A percentile compares a stretch with the other conserved stretches of the same genome.
Conservation (phyloP, 2,329 filamentous ascomycete species). For the Hypoxylon sp. region DNA sequence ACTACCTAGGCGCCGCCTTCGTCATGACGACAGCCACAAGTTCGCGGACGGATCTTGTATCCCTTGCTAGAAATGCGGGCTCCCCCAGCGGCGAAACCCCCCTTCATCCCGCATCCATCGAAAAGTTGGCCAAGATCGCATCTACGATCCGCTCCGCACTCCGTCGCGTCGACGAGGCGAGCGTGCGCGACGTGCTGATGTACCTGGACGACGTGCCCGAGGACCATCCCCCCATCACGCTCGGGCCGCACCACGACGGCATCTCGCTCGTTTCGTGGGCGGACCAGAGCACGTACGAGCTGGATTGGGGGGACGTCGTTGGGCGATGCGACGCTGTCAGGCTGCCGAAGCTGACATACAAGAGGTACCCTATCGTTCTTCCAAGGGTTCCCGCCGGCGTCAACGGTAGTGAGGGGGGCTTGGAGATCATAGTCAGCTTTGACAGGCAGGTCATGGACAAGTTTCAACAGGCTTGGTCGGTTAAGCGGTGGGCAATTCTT, state of each 20-base stretch:
- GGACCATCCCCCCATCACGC: conserved; percentile 16
- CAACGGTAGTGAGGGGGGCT: conserved; percentile 19
- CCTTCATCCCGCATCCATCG: conserved; percentile 1
- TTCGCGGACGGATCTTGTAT: conserved; percentile 20
- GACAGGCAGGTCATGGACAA: conserved; percentile 30
- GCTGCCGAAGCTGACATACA: conserved; percentile 30
- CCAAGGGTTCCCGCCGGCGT: conserved; percentile 35
- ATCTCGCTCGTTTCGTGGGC: conserved; percentile 47
- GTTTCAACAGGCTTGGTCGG: conserved; percentile 24
- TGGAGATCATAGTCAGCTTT: conserved; percentile 41
- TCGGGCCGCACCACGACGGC: conserved; percentile 34
- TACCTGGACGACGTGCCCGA: conserved; percentile 28
- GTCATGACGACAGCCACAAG: conserved; percentile 36
- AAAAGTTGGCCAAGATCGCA: conserved; percentile 31
- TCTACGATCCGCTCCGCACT: conserved; percentile 34
- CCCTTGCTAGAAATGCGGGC: conserved; percentile 6
- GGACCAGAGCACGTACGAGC: conserved; percentile 37
- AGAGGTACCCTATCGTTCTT: conserved; percentile 42
- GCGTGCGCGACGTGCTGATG: conserved; percentile 30
- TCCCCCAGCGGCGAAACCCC: neutral
- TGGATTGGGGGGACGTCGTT: conserved; percentile 39
- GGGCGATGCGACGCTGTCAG: conserved; percentile 43
- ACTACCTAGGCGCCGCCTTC: conserved; percentile 45
- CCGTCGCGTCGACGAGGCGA: conserved; percentile 26
- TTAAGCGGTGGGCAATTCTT: conserved; percentile 32